Evolutionary conservation across 352 stramenopile species (phyloP).

Genomic region (Albugo candida): DNA sequence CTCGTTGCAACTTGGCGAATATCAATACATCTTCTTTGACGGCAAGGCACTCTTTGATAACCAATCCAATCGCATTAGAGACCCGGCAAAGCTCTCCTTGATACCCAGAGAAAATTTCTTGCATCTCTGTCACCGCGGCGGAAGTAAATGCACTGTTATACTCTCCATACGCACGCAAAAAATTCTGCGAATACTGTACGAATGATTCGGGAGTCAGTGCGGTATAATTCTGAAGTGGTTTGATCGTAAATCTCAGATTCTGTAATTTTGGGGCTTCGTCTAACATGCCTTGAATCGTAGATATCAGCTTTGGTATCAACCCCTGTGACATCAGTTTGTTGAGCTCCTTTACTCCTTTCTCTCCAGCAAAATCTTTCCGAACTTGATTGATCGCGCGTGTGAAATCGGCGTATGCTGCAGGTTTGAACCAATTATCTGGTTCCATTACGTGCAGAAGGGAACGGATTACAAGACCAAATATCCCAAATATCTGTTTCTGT

Average conservation of each 20-base stretch:
- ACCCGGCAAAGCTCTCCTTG: slow-evolving; percentile 4
- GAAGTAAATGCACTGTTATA: slow-evolving; percentile 1
- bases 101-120: slow-evolving; percentile 4
- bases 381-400: too few relatives aligned
- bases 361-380: too few relatives aligned
- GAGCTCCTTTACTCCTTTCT: not conserved
- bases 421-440: too few relatives aligned
- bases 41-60: not conserved
- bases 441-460: too few relatives aligned
- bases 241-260: not conserved
- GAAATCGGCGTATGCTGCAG: too few relatives aligned
- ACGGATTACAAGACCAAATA: too few relatives aligned
- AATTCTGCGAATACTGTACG: not conserved
- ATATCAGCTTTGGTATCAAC: not conserved
- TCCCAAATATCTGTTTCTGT: too few relatives aligned
- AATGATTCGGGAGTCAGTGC: not conserved
- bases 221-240: not conserved
- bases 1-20: slow-evolving; percentile 1
- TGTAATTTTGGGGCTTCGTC: not conserved
- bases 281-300: not conserved
- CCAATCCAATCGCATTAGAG: not conserved
- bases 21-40: slow-evolving; percentile 1
- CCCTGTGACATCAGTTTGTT: slow-evolving; percentile 2
- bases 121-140: slow-evolving; percentile 1
- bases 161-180: slow-evolving; percentile 1